A percentile compares a stretch with the other conserved stretches of the same genome.
phyloP scores from a whole-genome alignment of 495 filamentous ascomycete genomes.

The Penicillium soppii region DNA sequence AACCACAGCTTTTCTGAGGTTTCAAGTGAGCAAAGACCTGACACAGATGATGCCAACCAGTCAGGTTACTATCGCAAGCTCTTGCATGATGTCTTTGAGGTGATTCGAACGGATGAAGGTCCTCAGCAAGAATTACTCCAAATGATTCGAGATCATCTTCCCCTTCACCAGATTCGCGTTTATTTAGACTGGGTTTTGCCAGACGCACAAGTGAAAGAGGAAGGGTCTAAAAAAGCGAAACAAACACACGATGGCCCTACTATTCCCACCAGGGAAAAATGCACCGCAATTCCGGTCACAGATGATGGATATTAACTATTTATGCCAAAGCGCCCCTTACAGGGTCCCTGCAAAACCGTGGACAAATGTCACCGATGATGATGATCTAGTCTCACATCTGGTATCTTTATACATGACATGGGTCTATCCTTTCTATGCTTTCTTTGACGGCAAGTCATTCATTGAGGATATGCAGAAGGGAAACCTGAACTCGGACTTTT shows the following conservation, averaged over 20 bases:
- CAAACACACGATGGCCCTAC: neutral
- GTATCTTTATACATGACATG: slow-evolving; percentile 42
- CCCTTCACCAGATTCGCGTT: neutral
- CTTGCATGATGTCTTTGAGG: neutral
- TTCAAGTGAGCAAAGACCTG: neutral
- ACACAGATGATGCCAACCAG: neutral
- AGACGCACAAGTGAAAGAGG: neutral
- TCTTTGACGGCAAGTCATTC: slow-evolving; percentile 36
- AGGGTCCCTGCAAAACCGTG: slow-evolving; percentile 35
- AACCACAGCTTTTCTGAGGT: neutral
- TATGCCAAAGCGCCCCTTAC: slow-evolving; percentile 17
- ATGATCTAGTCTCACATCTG: slow-evolving; percentile 41
- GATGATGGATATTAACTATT: slow-evolving; percentile 23
- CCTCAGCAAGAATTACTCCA: neutral
- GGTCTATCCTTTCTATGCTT: slow-evolving; percentile 42
- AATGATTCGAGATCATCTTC: neutral
- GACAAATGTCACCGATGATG: slow-evolving; percentile 39
- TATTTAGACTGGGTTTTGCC: slow-evolving; percentile 2
- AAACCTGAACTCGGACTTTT: slow-evolving; percentile 31
- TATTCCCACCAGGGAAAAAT: no score
- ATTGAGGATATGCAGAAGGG: slow-evolving; percentile 33
- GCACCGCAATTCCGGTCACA: slow-evolving; percentile 12
- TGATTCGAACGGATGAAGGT: neutral
- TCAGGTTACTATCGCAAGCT: neutral
- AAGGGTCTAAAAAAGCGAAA: neutral